phyloP scores from a whole-genome alignment of 495 filamentous ascomycete genomes.

The Lasiosphaeriaceae sp. region DNA sequence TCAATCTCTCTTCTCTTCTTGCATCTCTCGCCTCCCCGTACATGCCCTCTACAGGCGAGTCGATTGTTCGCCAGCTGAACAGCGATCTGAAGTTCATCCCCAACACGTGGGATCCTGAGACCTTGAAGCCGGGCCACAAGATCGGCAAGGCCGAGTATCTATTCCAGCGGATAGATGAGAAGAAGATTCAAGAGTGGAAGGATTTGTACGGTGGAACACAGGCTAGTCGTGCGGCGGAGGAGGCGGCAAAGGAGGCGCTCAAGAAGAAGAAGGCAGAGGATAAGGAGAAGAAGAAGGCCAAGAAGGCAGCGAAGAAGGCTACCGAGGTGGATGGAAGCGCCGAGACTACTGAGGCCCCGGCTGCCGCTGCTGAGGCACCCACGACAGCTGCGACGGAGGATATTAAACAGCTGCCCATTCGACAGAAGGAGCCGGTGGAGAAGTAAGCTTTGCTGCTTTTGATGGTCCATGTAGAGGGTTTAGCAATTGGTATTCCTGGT shows the following conservation, averaged over 20 bases:
- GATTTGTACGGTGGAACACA: constrained; percentile 74
- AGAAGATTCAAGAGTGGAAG: constrained; percentile 80
- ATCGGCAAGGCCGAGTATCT: constrained; percentile 79
- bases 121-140: constrained; percentile 67
- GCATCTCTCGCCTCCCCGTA: constrained; percentile 74
- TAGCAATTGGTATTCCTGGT: background rate
- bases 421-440: constrained; percentile 21
- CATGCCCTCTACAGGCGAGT: constrained; percentile 73
- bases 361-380: constrained; percentile 1
- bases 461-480: no score
- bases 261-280: constrained; percentile 25
- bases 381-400: constrained; percentile 18
- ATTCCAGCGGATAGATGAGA: constrained; percentile 78
- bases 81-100: constrained; percentile 56
- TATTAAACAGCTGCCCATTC: constrained; percentile 20
- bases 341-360: background rate
- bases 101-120: constrained; percentile 59
- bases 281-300: constrained; percentile 26
- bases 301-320: constrained; percentile 24
- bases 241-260: constrained; percentile 38
- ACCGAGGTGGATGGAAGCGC: constrained; percentile 10
- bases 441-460: constrained; percentile 16
- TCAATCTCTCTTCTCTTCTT: constrained; percentile 80
- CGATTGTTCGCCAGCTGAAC: constrained; percentile 72
- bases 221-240: constrained; percentile 50